Evolutionary conservation across 768 basidiomycete genomes (phyloP).

Genomic region (Cubamyces lactineus): DNA sequence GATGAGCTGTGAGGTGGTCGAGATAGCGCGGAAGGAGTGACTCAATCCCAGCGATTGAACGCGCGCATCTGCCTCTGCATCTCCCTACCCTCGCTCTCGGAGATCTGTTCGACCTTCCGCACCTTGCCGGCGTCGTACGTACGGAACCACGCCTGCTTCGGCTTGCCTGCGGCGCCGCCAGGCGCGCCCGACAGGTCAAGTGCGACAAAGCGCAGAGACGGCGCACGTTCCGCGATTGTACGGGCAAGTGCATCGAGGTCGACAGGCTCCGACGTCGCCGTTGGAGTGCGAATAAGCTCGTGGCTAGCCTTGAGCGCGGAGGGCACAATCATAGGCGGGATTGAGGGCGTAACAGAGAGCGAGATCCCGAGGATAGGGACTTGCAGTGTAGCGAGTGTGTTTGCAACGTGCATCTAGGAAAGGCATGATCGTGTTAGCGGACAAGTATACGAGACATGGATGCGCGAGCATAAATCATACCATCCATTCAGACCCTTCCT

Average conservation of each 20-base stretch:
- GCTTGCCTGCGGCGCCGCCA: neutral
- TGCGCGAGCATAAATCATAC: no score
- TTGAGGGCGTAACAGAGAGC: constrained; percentile 18
- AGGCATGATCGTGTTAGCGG: no score
- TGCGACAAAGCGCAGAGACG: constrained; percentile 9
- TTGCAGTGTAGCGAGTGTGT: neutral
- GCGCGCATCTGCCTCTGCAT: constrained; percentile 5
- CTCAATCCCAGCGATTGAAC: constrained; percentile 22
- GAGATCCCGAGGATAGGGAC: constrained; percentile 6
- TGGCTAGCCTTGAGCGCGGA: neutral
- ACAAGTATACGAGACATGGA: no score
- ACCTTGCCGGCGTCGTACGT: neutral
- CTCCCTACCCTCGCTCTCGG: constrained; percentile 8
- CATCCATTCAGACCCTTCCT: constrained; percentile 18
- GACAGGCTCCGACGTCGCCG: neutral
- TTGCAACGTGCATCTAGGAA: constrained; percentile 12
- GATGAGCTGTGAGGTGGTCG: neutral
- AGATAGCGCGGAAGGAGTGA: neutral
- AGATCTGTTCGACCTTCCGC: constrained; percentile 2
- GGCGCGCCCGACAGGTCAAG: constrained; percentile 13
- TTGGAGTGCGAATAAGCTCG: neutral
- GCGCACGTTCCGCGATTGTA: constrained; percentile 6
- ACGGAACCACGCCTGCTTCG: constrained; percentile 7
- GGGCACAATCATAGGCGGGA: neutral
- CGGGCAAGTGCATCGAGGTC: constrained; percentile 15